A percentile compares a stretch with the other conserved stretches of the same genome.
These are phyloP conservation scores for Hypoxylon sp. DNA, from an alignment of 2,329 filamentous ascomycete genomes.

Conservation along the genomic window DNA sequence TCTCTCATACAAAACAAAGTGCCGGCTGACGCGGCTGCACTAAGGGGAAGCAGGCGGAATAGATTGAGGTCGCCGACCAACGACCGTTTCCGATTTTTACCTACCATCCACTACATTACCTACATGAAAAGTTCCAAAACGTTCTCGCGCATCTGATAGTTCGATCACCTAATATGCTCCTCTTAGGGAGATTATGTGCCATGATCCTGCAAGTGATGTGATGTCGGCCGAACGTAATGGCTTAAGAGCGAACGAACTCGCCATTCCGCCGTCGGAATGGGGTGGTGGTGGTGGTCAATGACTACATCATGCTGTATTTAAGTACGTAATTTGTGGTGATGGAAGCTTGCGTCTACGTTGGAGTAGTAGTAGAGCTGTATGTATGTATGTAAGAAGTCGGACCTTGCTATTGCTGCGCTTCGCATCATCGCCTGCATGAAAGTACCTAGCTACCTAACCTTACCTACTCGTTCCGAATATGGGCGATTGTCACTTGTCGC, in stretches of 20 bases:
- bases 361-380: background rate
- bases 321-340: constrained; percentile 8
- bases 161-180: background rate
- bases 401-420: background rate
- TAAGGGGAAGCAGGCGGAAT: background rate
- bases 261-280: background rate
- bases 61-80: constrained; percentile 13
- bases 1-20: background rate
- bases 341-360: background rate
- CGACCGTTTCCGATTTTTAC: background rate
- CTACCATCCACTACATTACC: background rate
- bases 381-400: background rate
- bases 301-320: constrained; percentile 18
- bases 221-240: constrained; percentile 2
- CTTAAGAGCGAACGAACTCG: background rate
- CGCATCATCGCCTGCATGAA: constrained; percentile 24
- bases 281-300: background rate
- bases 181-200: background rate
- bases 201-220: background rate
- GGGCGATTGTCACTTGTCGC: constrained; percentile 16
- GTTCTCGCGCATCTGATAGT: background rate
- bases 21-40: background rate
- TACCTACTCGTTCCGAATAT: constrained; percentile 29
- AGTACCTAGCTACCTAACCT: too few relatives aligned
- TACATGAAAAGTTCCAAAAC: constrained; percentile 1